Evolutionary conservation across 495 filamentous ascomycete genomes (phyloP).

Genomic region (Aspergillus incahuasiensis): DNA sequence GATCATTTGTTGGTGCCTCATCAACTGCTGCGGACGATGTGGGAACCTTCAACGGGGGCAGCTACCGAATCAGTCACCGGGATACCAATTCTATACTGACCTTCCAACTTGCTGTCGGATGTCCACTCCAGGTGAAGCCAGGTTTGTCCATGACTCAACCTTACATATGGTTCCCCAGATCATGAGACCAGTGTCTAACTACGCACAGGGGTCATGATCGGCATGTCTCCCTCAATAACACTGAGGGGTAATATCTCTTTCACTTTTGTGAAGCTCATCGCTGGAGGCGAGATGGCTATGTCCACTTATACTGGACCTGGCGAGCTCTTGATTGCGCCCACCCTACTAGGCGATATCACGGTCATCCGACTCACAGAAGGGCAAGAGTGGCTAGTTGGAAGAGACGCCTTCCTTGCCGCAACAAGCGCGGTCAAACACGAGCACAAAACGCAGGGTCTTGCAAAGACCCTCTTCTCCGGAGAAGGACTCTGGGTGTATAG

Average conservation of each 20-base stretch:
- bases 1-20: conserved; percentile 18
- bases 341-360: conserved; percentile 80
- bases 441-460: conserved; percentile 80
- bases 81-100: conserved; percentile 89
- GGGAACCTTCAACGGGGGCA: conserved; percentile 94
- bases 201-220: conserved; percentile 73
- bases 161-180: neutral
- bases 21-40: conserved; percentile 58
- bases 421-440: conserved; percentile 79
- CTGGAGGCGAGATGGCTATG: conserved; percentile 72
- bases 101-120: conserved; percentile 82
- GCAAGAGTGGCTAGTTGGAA: conserved; percentile 73
- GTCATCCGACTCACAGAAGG: conserved; percentile 64
- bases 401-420: conserved; percentile 71
- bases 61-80: conserved; percentile 86
- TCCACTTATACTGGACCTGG: conserved; percentile 89
- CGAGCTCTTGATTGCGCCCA: conserved; percentile 78
- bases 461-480: conserved; percentile 88
- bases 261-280: conserved; percentile 76
- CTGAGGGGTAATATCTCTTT: conserved; percentile 79
- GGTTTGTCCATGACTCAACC: conserved; percentile 41
- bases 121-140: conserved; percentile 75
- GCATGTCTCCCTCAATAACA: conserved; percentile 84
- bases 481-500: conserved; percentile 92
- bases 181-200: too few relatives aligned